A percentile compares a stretch with the other conserved stretches of the same genome.
Evolutionary conservation across 1,139 yeast genomes (phyloP).

Genomic region (Scheffersomyces segobiensis): DNA sequence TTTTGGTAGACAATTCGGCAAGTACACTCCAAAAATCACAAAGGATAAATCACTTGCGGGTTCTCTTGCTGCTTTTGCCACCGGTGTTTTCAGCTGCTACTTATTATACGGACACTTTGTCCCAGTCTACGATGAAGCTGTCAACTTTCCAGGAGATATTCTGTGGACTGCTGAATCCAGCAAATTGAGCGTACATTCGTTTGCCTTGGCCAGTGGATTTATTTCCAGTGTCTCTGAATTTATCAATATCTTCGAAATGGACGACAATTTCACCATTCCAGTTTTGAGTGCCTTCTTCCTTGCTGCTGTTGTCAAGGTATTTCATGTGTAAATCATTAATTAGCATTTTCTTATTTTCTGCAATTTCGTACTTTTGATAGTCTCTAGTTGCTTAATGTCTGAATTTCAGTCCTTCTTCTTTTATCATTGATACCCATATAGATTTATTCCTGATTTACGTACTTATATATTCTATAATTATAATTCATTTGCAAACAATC

Average conservation of each 20-base stretch:
- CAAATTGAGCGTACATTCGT: constrained; percentile 47
- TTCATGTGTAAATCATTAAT: constrained; percentile 4
- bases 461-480: neutral
- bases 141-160: constrained; percentile 53
- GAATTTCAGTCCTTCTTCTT: neutral
- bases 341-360: neutral
- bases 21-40: constrained; percentile 76
- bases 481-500: constrained; percentile 31
- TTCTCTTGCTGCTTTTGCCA: constrained; percentile 73
- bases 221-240: constrained; percentile 88
- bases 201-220: constrained; percentile 69
- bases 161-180: constrained; percentile 70
- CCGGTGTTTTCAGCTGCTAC: constrained; percentile 69
- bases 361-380: neutral
- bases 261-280: constrained; percentile 94
- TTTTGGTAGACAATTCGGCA: constrained; percentile 80
- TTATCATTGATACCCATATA: neutral
- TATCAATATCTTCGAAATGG: constrained; percentile 69
- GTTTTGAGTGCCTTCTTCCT: constrained; percentile 72
- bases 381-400: neutral
- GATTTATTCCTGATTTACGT: neutral
- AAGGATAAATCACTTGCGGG: constrained; percentile 86
- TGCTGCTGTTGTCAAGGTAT: constrained; percentile 38
- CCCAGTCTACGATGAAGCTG: constrained; percentile 51
- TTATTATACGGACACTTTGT: constrained; percentile 71